phyloP scores from a whole-genome alignment of 2,329 filamentous ascomycete species.

The Ascochyta lentis region DNA sequence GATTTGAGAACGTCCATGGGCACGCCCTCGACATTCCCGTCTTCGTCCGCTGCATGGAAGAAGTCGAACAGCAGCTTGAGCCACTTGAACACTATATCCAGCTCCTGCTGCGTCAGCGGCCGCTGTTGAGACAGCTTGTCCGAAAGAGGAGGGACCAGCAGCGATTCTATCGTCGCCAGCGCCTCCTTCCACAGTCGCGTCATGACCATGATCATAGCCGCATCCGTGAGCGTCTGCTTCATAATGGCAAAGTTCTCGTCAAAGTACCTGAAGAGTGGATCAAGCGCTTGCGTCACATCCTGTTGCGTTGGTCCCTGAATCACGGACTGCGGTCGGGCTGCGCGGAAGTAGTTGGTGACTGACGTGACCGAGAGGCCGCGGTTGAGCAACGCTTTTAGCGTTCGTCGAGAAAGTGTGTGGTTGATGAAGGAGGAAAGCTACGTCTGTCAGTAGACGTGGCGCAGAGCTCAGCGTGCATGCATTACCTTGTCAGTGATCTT shows the following conservation, averaged over 20 bases:
- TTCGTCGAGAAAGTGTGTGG: constrained; percentile 81
- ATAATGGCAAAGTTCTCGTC: constrained; percentile 99
- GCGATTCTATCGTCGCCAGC: constrained; percentile 83
- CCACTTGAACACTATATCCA: constrained; percentile 96
- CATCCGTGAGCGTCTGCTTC: constrained; percentile 92
- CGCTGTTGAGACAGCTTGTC: constrained; percentile 91
- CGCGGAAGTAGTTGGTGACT: constrained; percentile 71
- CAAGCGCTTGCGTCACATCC: constrained; percentile 81
- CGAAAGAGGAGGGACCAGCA: constrained; percentile 91
- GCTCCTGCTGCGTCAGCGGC: constrained; percentile 82
- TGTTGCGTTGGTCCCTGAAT: constrained; percentile 67
- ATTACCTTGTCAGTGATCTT: constrained; percentile 94
- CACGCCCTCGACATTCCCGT: constrained; percentile 85
- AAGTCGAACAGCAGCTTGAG: constrained; percentile 88
- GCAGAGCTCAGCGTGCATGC: constrained; percentile 34
- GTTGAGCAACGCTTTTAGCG: constrained; percentile 75
- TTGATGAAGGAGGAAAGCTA: constrained; percentile 93
- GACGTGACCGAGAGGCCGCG: constrained; percentile 75
- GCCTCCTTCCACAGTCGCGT: constrained; percentile 98
- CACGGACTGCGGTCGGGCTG: constrained; percentile 56
- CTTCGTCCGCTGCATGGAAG: constrained; percentile 91
- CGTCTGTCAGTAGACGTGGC: constrained; percentile 18
- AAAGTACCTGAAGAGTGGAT: constrained; percentile 90
- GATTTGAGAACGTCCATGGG: constrained; percentile 91
- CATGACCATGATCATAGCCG: constrained; percentile 99